These are phyloP conservation scores for Lentinula novae-zelandiae DNA, from an alignment of 1,284 basidiomycete genomes.

Conservation along the genomic window DNA sequence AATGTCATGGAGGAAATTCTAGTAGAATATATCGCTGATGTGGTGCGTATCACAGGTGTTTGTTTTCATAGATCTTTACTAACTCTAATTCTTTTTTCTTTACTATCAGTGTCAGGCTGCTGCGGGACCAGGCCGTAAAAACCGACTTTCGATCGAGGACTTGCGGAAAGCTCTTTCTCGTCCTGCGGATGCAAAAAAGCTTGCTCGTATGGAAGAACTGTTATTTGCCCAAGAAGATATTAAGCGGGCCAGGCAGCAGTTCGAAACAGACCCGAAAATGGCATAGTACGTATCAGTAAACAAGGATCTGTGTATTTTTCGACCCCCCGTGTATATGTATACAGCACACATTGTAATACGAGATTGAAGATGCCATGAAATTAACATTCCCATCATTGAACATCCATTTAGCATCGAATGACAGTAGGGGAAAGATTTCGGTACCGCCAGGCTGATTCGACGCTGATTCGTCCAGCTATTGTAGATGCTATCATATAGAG, in stretches of 20 bases:
- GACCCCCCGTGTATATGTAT: background rate
- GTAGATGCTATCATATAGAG: background rate
- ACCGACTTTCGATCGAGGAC: constrained; percentile 78
- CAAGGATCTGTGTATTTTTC: background rate
- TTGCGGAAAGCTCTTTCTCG: constrained; percentile 71
- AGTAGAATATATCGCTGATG: constrained; percentile 86
- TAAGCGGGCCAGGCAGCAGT: constrained; percentile 80
- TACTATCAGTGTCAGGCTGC: constrained; percentile 64
- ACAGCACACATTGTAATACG: background rate
- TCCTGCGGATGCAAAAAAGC: constrained; percentile 80
- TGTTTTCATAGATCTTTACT: constrained; percentile 9
- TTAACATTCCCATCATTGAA: background rate
- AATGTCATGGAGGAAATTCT: constrained; percentile 93
- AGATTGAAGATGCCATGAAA: background rate
- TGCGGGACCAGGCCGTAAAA: constrained; percentile 61
- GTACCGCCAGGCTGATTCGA: background rate
- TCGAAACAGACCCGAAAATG: constrained; percentile 38
- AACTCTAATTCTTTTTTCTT: constrained; percentile 4
- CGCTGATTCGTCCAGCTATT: background rate
- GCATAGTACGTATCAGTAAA: background rate
- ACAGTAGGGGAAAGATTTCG: background rate
- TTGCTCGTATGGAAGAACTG: constrained; percentile 85
- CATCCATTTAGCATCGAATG: background rate
- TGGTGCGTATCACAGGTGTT: constrained; percentile 49
- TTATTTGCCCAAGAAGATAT: constrained; percentile 91